A percentile compares a stretch with the other conserved stretches of the same genome.
Conservation (phyloP, 208 protist species). For the Herpetomonas tarakana region DNA sequence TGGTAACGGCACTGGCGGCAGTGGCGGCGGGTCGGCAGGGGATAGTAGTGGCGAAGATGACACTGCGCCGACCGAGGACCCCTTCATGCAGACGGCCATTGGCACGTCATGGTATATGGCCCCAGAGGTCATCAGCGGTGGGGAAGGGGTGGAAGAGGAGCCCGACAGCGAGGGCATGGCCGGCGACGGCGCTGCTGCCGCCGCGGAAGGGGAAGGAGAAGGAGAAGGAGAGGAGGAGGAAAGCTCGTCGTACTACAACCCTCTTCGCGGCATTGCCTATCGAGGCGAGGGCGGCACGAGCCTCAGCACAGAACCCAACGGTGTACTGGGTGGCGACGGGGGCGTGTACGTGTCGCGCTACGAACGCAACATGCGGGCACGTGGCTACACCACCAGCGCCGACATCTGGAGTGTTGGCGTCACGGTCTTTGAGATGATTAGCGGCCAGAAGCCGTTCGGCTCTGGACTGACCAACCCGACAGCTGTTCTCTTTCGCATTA, state of each 20-base stretch:
- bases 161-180: not conserved
- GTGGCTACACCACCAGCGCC: constrained; percentile 69
- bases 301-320: no score
- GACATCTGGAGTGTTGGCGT: constrained; percentile 88
- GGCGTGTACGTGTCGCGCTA: constrained; percentile 4
- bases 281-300: constrained; percentile 8
- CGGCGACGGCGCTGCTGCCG: constrained; percentile 8
- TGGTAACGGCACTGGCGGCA: not conserved
- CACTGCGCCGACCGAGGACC: not conserved
- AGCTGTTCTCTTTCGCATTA: constrained; percentile 70
- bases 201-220: not conserved
- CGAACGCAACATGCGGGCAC: not conserved
- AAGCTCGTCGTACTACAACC: constrained; percentile 27
- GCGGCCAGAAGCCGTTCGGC: constrained; percentile 69
- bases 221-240: not conserved
- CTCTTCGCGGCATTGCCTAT: constrained; percentile 27
- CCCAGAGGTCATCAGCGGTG: constrained; percentile 82
- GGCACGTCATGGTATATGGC: constrained; percentile 94
- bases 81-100: constrained; percentile 68
- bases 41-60: not conserved
- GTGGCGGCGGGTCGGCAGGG: not conserved
- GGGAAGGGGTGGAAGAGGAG: constrained; percentile 34
- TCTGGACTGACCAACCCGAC: constrained; percentile 48
- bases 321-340: not conserved
- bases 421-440: constrained; percentile 86